Conservation (phyloP, 2,329 filamentous ascomycete species). For the Botryosphaeria agaves region DNA sequence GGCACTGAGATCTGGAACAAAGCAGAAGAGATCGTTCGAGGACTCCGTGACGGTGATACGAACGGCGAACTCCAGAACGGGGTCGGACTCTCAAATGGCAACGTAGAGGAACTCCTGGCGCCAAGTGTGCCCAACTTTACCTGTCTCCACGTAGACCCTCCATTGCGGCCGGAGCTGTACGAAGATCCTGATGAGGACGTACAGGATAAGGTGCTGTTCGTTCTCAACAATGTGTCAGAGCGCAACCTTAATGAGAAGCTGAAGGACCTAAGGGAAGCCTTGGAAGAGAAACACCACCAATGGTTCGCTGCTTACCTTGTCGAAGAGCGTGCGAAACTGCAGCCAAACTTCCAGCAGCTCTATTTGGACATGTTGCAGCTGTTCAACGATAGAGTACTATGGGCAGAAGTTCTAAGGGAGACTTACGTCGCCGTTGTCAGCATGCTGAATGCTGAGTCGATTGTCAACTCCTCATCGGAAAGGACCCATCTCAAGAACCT, state of each 20-base stretch:
- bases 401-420: constrained; percentile 80
- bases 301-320: constrained; percentile 96
- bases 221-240: constrained; percentile 90
- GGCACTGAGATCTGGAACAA: constrained; percentile 72
- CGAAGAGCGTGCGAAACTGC: constrained; percentile 89
- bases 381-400: constrained; percentile 62
- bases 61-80: constrained; percentile 26
- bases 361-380: constrained; percentile 80
- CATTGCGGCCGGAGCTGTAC: constrained; percentile 43
- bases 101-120: constrained; percentile 46
- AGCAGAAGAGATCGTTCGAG: constrained; percentile 62
- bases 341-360: constrained; percentile 88
- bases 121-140: constrained; percentile 54
- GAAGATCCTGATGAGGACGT: constrained; percentile 72
- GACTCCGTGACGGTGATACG: constrained; percentile 43
- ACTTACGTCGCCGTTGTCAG: constrained; percentile 76
- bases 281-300: constrained; percentile 70
- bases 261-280: constrained; percentile 57
- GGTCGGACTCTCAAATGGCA: constrained; percentile 49
- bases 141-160: constrained; percentile 60
- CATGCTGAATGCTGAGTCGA: constrained; percentile 79
- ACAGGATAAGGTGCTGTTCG: constrained; percentile 88
- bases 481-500: constrained; percentile 83
- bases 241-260: constrained; percentile 75
- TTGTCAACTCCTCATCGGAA: constrained; percentile 69